phyloP scores from a whole-genome alignment of 495 filamentous ascomycete genomes.

The Penicillium cosmopolitanum region DNA sequence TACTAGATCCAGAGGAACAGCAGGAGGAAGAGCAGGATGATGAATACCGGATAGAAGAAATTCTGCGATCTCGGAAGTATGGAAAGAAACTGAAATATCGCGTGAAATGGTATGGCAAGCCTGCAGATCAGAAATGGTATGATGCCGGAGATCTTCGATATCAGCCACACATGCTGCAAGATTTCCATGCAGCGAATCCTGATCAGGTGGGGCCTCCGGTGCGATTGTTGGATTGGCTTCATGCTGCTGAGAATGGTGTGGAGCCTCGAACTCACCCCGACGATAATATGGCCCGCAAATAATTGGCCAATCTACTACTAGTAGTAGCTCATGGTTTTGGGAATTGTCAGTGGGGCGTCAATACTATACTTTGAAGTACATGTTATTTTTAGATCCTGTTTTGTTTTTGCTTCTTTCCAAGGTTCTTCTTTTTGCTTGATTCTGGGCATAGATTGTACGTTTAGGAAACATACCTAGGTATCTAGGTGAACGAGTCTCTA shows the following conservation, averaged over 20 bases:
- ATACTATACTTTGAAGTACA: neutral
- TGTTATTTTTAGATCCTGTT: neutral
- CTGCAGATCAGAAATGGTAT: conserved; percentile 3
- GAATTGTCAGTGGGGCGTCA: neutral
- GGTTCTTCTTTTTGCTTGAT: neutral
- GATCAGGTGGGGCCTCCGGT: neutral
- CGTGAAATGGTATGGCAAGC: neutral
- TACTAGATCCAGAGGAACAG: neutral
- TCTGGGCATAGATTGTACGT: neutral
- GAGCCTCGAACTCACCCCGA: neutral
- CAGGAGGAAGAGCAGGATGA: neutral
- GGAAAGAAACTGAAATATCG: conserved; percentile 3
- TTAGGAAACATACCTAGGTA: no score
- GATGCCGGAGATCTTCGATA: neutral
- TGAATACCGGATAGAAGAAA: neutral
- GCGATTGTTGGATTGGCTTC: conserved; percentile 4
- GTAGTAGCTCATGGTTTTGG: no score
- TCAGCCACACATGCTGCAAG: neutral
- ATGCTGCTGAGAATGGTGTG: neutral
- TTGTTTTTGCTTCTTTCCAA: no score
- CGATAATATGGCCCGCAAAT: neutral
- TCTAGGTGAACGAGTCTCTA: no score
- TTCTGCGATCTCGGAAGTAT: neutral
- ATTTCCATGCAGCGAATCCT: neutral
- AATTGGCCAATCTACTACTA: no score